phyloP scores from a whole-genome alignment of 73 alveolate genomes.

The Durusdinium trenchii region DNA sequence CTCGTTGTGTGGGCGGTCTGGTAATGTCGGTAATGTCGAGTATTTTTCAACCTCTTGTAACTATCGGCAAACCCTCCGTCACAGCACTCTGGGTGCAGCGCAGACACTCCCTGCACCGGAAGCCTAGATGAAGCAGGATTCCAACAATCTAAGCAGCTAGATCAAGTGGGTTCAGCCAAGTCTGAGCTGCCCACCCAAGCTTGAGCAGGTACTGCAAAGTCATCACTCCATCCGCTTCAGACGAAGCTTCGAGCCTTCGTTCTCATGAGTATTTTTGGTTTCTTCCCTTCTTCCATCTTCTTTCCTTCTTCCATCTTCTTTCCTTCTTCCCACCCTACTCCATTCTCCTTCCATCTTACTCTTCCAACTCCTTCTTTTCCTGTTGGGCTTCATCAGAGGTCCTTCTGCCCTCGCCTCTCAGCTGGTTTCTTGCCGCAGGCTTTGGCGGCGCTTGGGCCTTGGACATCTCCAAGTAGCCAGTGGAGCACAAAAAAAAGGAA shows the following conservation, averaged over 20 bases:
- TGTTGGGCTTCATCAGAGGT: not conserved
- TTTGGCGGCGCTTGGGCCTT: conserved; percentile 37
- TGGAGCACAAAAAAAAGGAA: too few relatives aligned
- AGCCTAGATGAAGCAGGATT: not conserved
- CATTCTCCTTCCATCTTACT: not conserved
- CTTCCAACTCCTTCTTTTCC: not conserved
- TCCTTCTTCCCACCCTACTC: not conserved
- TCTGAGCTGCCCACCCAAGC: not conserved
- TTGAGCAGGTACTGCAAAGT: not conserved
- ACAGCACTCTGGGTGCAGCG: not conserved
- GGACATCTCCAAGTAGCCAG: too few relatives aligned
- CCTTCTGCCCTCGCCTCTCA: not conserved
- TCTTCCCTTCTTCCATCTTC: too few relatives aligned
- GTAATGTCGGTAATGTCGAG: too few relatives aligned
- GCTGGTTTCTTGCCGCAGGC: not conserved
- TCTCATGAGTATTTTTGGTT: not conserved
- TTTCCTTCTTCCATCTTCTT: not conserved
- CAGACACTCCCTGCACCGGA: conserved; percentile 25
- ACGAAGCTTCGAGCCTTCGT: too few relatives aligned
- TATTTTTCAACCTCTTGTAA: not conserved
- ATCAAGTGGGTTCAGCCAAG: not conserved
- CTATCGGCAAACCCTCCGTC: not conserved
- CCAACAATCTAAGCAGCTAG: not conserved
- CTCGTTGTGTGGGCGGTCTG: too few relatives aligned
- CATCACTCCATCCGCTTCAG: too few relatives aligned